These are phyloP conservation scores for Capsicum pubescens DNA, from an alignment of 257 asterid genomes.

Conservation along the genomic window DNA sequence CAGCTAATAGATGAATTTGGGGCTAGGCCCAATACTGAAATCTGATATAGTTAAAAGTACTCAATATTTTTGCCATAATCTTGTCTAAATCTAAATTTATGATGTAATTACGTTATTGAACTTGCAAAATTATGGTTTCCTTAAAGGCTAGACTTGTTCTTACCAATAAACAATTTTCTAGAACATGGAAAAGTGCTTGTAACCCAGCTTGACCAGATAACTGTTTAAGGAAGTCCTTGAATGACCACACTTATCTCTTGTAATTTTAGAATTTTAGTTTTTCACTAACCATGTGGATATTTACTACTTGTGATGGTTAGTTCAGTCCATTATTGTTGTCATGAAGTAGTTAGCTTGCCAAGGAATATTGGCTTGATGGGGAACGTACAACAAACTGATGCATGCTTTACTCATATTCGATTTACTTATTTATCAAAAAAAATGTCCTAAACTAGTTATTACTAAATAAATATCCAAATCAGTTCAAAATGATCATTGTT, in stretches of 20 bases:
- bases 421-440: slow-evolving; percentile 18
- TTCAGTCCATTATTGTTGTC: slow-evolving; percentile 16
- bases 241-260: background rate
- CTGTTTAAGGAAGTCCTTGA: slow-evolving; percentile 20
- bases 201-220: background rate
- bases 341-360: slow-evolving; percentile 2
- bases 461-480: background rate
- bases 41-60: slow-evolving; percentile 14
- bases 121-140: background rate
- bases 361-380: background rate
- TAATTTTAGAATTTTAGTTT: slow-evolving; percentile 21
- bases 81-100: slow-evolving; percentile 6
- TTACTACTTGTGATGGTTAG: background rate
- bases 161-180: background rate
- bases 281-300: background rate
- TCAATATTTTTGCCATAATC: background rate
- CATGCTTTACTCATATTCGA: background rate
- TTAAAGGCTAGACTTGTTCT: background rate
- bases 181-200: slow-evolving; percentile 22
- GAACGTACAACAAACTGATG: slow-evolving; percentile 15
- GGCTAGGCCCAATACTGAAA: slow-evolving; percentile 7
- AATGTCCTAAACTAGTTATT: background rate
- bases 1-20: slow-evolving; percentile 7
- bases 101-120: slow-evolving; percentile 4
- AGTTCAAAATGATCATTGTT: background rate